A percentile compares a stretch with the other conserved stretches of the same genome.
These are phyloP conservation scores for Protomyces arabidopsidicola DNA, from an alignment of 1,139 yeast species.

Conservation along the genomic window DNA sequence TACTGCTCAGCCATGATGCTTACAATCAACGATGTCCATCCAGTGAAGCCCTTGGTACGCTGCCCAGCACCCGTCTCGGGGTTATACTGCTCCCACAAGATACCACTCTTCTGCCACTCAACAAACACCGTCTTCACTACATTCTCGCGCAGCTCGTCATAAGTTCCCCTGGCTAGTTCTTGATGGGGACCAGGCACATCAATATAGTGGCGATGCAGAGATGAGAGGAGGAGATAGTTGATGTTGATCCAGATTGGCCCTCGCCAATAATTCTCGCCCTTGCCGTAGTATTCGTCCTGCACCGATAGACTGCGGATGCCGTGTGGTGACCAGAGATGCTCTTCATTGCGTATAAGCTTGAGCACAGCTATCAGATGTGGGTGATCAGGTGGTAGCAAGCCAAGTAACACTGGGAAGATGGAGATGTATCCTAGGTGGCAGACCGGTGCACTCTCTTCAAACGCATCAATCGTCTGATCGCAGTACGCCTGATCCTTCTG, in stretches of 20 bases:
- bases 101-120: constrained; percentile 72
- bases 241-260: constrained; percentile 93
- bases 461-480: constrained; percentile 72
- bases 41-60: constrained; percentile 85
- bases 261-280: constrained; percentile 91
- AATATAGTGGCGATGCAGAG: constrained; percentile 46
- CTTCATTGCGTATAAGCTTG: constrained; percentile 59
- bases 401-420: constrained; percentile 75
- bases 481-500: constrained; percentile 65
- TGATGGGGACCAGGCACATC: constrained; percentile 37
- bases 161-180: constrained; percentile 48
- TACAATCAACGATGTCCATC: constrained; percentile 86
- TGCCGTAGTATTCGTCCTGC: constrained; percentile 59
- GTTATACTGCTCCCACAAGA: constrained; percentile 80
- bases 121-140: constrained; percentile 62
- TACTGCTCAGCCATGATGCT: constrained; percentile 54
- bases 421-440: constrained; percentile 90
- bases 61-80: constrained; percentile 68
- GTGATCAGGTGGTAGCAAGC: constrained; percentile 55
- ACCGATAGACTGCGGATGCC: constrained; percentile 83
- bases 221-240: constrained; percentile 74
- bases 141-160: constrained; percentile 57
- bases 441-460: constrained; percentile 58
- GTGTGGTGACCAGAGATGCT: constrained; percentile 67
- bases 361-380: constrained; percentile 51